Evolutionary conservation across 139 green algal genomes (phyloP).

Genomic region (Tetraselmis chui): DNA sequence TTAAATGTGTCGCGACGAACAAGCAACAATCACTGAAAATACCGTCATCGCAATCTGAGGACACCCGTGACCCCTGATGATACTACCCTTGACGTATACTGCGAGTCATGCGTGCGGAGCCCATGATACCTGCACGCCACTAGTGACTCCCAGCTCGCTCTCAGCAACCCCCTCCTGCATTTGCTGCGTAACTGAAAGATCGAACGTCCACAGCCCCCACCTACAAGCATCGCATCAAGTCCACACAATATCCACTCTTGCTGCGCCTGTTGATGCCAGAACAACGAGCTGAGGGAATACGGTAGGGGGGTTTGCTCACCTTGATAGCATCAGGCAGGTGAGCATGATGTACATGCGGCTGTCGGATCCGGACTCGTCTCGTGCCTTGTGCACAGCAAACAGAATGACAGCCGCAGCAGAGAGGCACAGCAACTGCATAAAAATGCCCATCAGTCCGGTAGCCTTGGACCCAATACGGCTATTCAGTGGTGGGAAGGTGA

Average conservation of each 20-base stretch:
- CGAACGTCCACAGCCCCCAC: background rate
- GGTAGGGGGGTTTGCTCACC: background rate
- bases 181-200: background rate
- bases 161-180: background rate
- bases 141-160: background rate
- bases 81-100: background rate
- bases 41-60: too few species aligned
- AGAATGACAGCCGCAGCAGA: background rate
- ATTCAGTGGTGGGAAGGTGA: background rate
- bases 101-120: background rate
- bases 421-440: background rate
- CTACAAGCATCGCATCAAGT: too few species aligned
- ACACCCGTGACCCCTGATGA: too few species aligned
- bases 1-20: too few species aligned
- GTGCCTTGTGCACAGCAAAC: background rate
- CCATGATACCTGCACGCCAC: background rate
- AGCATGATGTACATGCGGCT: background rate
- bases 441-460: background rate
- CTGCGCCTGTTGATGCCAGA: too few species aligned
- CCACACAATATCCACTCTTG: too few species aligned
- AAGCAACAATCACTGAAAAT: too few species aligned
- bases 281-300: too few species aligned
- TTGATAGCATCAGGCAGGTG: background rate
- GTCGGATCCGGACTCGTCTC: background rate
- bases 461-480: background rate